A percentile compares a stretch with the other conserved stretches of the same genome.
Evolutionary conservation across 306 rosid species (phyloP).

Genomic region (Cicer cuneatum): DNA sequence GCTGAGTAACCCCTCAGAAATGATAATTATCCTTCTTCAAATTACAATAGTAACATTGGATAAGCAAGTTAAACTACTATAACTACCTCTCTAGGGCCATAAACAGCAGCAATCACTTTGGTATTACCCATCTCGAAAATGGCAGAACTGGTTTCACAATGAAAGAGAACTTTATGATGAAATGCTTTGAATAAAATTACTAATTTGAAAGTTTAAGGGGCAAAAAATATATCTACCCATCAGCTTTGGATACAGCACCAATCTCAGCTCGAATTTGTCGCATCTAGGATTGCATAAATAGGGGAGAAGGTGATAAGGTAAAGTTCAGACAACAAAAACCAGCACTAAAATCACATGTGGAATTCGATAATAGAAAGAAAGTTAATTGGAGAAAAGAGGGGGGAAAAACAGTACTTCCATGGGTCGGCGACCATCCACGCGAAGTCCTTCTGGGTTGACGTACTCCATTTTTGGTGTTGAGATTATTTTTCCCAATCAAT

Average conservation of each 20-base stretch:
- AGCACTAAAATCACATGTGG: neutral
- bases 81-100: constrained; percentile 89
- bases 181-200: constrained; percentile 17
- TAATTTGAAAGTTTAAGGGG: neutral
- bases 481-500: neutral
- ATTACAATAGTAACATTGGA: neutral
- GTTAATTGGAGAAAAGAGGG: neutral
- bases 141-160: constrained; percentile 65
- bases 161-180: neutral
- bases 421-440: constrained; percentile 87
- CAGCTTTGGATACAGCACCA: constrained; percentile 86
- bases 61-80: neutral
- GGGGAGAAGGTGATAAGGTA: neutral
- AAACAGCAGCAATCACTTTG: constrained; percentile 90
- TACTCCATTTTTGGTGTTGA: constrained; percentile 64
- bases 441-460: constrained; percentile 95
- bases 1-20: neutral
- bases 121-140: constrained; percentile 94
- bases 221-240: constrained; percentile 56
- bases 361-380: constrained; percentile 1
- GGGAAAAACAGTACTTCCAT: constrained; percentile 47
- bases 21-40: neutral
- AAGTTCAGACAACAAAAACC: neutral
- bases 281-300: constrained; percentile 56
- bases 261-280: constrained; percentile 91